Base-by-base conservation (phyloP, 2,329 filamentous ascomycete genomes). In the Aspergillus chevalieri region DNA sequence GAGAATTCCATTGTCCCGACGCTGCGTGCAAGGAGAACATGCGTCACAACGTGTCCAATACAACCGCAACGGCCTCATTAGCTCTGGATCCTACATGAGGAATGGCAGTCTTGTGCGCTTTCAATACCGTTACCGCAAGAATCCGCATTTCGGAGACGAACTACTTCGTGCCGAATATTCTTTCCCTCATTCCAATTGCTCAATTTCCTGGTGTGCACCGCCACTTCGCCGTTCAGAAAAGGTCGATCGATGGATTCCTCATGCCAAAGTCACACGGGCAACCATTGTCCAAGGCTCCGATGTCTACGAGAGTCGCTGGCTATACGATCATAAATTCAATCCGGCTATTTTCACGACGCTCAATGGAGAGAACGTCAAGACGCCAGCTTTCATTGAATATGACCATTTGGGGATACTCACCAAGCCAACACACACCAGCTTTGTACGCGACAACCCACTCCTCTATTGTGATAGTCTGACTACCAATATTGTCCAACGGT, bases 161-260 rank as follows among this genome's bases (percentile, higher is more conserved):
- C 67, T 81, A n/a, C 68, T 81, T 2, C 71, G 78, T 44, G 78
- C 77, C 0, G 78, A 80, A 52, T 81, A 78, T 52, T 70, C 74
- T 0, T 67, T 81, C 47, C 71, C 75, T 3, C 77, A 81, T 57
- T 74, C 80, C 53, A 78, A 71, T 38, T 76, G 74, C 55, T 78
- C 75, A 12, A 76, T 80, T 2, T 75, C 75, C 21, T 81, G 78
- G 78, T 77, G 74, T 55, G 75, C 74, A 26, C 75, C 77, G 48
- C 76, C 77, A 3, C 68, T 72, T 34, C 71, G 71, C 15, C 74
- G 75, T 54, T 71, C 74, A 3, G 73, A 78, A 53, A 78, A 76
- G 59, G 67, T 75, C 49, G 74, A 80, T 44, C 69, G 73, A 44
- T 80, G 78, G 76, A 79, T 80, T 47, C 78, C 78, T 6, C 75